A percentile compares a stretch with the other conserved stretches of the same genome.
phyloP scores from a whole-genome alignment of 164 flowering plant genomes.

The Akebia trifoliata region DNA sequence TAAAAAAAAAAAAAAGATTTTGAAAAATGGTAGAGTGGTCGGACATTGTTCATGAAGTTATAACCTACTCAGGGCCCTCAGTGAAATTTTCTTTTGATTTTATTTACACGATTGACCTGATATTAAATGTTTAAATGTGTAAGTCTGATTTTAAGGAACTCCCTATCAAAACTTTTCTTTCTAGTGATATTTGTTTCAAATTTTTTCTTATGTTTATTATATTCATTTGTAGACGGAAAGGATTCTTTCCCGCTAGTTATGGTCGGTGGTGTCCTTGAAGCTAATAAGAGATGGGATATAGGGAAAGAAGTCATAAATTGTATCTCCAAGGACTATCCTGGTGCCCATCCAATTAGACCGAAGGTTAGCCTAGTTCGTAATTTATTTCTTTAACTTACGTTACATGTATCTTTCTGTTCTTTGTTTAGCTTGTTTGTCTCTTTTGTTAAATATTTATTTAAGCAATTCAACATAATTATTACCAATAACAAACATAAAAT shows the following conservation, averaged over 20 bases:
- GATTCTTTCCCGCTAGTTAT: slow-evolving; percentile 77
- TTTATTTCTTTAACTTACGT: background rate
- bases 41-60: no score
- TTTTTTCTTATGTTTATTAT: slow-evolving; percentile 1
- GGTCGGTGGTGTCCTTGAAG: slow-evolving; percentile 98
- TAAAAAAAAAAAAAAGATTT: no score
- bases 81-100: no score
- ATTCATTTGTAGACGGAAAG: slow-evolving; percentile 60
- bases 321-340: slow-evolving; percentile 58
- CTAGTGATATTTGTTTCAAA: background rate
- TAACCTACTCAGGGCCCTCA: no score
- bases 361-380: slow-evolving; percentile 47
- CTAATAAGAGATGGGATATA: slow-evolving; percentile 81
- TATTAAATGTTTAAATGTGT: no score
- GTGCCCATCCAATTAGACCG: slow-evolving; percentile 68
- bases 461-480: no score
- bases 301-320: slow-evolving; percentile 65
- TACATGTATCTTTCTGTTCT: background rate
- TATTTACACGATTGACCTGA: no score
- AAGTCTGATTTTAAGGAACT: background rate
- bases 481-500: no score
- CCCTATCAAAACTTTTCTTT: background rate
- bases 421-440: slow-evolving; percentile 5
- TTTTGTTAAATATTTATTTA: no score
- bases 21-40: no score